Conservation (phyloP, 164 flowering plant species). For the Berberis vulgaris region DNA sequence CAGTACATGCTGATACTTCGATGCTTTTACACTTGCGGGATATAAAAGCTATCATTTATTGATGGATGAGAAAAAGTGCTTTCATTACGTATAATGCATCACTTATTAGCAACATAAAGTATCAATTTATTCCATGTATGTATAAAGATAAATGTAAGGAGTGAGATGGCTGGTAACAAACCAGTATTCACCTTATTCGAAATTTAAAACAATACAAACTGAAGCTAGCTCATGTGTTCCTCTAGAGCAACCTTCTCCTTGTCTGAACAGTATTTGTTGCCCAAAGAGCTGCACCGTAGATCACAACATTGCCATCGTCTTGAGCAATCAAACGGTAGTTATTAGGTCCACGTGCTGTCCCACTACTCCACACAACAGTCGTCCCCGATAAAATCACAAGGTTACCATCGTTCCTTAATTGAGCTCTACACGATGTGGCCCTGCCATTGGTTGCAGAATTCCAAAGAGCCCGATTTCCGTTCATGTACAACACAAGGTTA, state of each 20-base stretch:
- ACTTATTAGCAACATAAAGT: background rate
- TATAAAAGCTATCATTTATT: too few species aligned
- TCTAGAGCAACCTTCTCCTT: conserved; percentile 5
- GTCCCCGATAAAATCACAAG: conserved; percentile 12
- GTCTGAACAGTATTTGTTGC: conserved; percentile 18
- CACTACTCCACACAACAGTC: conserved; percentile 17
- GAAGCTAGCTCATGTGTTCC: background rate
- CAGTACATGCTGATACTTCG: too few species aligned
- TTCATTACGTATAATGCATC: too few species aligned
- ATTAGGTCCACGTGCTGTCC: conserved; percentile 11
- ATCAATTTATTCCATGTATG: background rate
- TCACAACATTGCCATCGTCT: conserved; percentile 18
- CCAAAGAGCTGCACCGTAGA: conserved; percentile 25
- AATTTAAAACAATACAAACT: background rate
- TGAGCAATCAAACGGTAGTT: conserved; percentile 21
- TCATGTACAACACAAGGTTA: conserved; percentile 14
- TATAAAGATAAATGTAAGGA: background rate
- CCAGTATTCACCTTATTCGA: background rate
- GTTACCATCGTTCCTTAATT: conserved; percentile 9
- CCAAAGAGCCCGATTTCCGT: conserved; percentile 9
- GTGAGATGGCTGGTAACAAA: background rate
- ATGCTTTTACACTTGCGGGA: too few species aligned
- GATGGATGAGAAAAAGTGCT: too few species aligned
- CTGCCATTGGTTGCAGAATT: conserved; percentile 11
- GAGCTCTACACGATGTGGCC: conserved; percentile 9